A percentile compares a stretch with the other conserved stretches of the same genome.
Evolutionary conservation across 2,329 filamentous ascomycete genomes (phyloP).

Genomic region (Talaromyces sp.): DNA sequence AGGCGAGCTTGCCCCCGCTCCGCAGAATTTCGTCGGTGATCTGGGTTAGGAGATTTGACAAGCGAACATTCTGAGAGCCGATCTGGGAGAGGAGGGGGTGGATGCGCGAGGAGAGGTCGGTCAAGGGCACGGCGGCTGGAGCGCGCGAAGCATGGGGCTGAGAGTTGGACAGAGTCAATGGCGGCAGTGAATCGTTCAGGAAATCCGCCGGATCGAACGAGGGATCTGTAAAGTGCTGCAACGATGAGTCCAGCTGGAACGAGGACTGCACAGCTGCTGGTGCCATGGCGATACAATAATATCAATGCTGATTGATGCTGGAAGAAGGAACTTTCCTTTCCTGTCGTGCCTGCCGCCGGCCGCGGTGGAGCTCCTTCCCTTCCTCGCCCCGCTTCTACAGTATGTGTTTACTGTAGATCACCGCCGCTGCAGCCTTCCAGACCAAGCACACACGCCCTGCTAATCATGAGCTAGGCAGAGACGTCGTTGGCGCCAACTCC

Average conservation of each 20-base stretch:
- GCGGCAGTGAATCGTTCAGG: constrained; percentile 72
- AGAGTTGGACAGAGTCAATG: constrained; percentile 50
- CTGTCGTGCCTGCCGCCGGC: background rate
- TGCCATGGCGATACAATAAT: no score
- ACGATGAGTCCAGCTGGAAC: constrained; percentile 64
- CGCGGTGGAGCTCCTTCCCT: background rate
- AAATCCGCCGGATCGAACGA: constrained; percentile 80
- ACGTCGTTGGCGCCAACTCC: background rate
- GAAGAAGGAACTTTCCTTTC: background rate
- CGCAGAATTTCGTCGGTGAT: constrained; percentile 92
- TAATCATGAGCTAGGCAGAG: no score
- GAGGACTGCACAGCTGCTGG: background rate
- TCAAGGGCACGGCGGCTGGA: constrained; percentile 53
- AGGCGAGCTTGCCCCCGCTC: constrained; percentile 79
- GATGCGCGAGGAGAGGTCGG: constrained; percentile 73
- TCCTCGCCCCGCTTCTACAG: no score
- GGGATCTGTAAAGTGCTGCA: constrained; percentile 68
- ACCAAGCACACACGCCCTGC: no score
- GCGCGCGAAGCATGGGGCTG: constrained; percentile 33
- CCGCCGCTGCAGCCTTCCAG: background rate
- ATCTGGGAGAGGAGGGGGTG: constrained; percentile 82
- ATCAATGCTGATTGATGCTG: no score
- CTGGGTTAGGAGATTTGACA: constrained; percentile 76
- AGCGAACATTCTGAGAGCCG: constrained; percentile 77
- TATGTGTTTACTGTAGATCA: background rate